Evolutionary conservation across 2,329 filamentous ascomycete genomes (phyloP).

Genomic region (Diaporthe sp.): DNA sequence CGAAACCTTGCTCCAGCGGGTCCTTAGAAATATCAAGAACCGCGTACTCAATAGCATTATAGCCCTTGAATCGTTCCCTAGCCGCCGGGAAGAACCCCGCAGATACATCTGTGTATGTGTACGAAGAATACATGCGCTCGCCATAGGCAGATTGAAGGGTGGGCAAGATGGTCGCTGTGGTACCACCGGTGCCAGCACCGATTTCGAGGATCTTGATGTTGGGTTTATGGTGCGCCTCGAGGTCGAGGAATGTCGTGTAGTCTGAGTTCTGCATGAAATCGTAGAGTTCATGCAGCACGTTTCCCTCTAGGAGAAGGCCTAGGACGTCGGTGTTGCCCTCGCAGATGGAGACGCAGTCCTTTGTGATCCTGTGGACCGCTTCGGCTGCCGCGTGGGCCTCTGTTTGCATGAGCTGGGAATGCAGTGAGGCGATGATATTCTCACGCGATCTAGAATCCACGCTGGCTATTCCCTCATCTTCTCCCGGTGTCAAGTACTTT

Average conservation of each 20-base stretch:
- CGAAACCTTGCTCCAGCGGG: slow-evolving; percentile 48
- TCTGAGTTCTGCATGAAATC: slow-evolving; percentile 23
- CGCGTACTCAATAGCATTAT: slow-evolving; percentile 44
- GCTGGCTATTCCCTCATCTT: background rate
- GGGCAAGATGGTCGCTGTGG: slow-evolving; percentile 44
- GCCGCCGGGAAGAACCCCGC: slow-evolving; percentile 41
- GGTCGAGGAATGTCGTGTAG: background rate
- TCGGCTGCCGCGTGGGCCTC: background rate
- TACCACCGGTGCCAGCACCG: slow-evolving; percentile 51
- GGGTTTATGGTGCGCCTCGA: slow-evolving; percentile 47
- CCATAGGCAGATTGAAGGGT: slow-evolving; percentile 21
- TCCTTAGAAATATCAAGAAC: slow-evolving; percentile 48
- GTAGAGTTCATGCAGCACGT: slow-evolving; percentile 22
- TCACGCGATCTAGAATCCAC: background rate
- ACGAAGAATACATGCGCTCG: slow-evolving; percentile 35
- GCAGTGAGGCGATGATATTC: background rate
- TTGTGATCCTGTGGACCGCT: background rate
- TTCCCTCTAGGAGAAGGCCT: slow-evolving; percentile 14
- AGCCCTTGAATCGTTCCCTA: slow-evolving; percentile 43
- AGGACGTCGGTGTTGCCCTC: slow-evolving; percentile 14
- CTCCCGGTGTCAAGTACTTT: background rate
- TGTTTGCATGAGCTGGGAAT: background rate
- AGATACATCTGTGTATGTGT: slow-evolving; percentile 42
- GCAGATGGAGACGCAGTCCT: background rate
- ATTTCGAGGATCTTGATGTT: slow-evolving; percentile 52